Base-by-base conservation (phyloP, 805 yeast species). In the Starmerella apis region DNA sequence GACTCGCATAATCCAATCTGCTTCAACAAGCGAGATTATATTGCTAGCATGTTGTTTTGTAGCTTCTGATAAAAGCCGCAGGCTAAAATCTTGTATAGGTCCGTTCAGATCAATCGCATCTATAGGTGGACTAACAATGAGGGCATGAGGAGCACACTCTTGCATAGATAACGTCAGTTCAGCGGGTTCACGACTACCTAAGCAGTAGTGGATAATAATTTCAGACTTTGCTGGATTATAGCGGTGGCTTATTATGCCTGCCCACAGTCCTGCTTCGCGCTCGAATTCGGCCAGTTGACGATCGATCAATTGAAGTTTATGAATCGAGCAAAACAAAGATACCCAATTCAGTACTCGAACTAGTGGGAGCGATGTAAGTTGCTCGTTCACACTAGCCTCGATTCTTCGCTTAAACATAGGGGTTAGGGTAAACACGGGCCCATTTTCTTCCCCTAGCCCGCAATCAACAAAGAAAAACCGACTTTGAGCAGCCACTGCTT, bases 401-500 rank as follows among this genome's bases (percentile, higher is more conserved):
- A 85, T 60, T 49, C 71, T 72, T 13, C 63, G 63, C 46, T 65
- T 64, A 4, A 71, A 65, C 4, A 54, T 55, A 1, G 57, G 10
- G 30, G 38, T 41, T 23, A 50, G 23, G 32, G 33, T 16, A 7
- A 23, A 23, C 4, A 13, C 54, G 5, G 63, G 58, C 1, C 58
- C 51, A 11, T 62, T 61, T 8, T 63, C 57, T 59, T 83, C 81
- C 20, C 75, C 68, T 49, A 87, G 75, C 49, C 77, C 73, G 65
- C 87, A 82, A 62, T 85, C 90, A 19, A 90, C 83, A 52, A 86
- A 72, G 61, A 80, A 84, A 58, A 83, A 81, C 14, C 86, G 86
- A 0, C 86, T 76, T 33, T 75, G 74, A 3, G 69, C 71, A 2
- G 71, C 69, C 4, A 55, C 54, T 10, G 44, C 52, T 22, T 79